Evolutionary conservation across 495 filamentous ascomycete species (phyloP).

Genomic region (Hyphodiscus hymeniophilus): DNA sequence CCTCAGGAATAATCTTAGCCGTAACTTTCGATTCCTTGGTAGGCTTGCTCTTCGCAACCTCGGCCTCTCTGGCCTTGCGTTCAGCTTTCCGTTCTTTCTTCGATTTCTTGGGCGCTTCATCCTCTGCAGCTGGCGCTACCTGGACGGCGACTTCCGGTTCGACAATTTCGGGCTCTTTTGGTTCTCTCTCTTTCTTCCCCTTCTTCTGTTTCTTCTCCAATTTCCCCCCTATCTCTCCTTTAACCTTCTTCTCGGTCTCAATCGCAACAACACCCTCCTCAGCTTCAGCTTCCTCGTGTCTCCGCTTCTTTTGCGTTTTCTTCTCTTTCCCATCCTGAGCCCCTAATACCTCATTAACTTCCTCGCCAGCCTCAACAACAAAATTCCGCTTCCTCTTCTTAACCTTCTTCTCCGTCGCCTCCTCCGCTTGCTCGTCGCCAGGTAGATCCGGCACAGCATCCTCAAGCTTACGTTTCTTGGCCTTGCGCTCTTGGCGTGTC

Average conservation of each 20-base stretch:
- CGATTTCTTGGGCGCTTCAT: constrained; percentile 22
- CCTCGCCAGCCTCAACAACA: constrained; percentile 26
- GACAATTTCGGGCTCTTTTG: constrained; percentile 23
- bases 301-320: constrained; percentile 21
- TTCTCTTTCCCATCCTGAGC: constrained; percentile 13
- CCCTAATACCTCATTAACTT: constrained; percentile 6
- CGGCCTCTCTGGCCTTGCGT: constrained; percentile 24
- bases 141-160: constrained; percentile 31
- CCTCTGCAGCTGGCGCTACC: constrained; percentile 27
- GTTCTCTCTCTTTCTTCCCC: constrained; percentile 35
- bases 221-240: constrained; percentile 20
- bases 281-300: constrained; percentile 16
- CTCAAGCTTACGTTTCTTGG: constrained; percentile 23
- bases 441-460: constrained; percentile 23
- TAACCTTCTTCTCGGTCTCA: constrained; percentile 12
- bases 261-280: constrained; percentile 36
- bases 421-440: constrained; percentile 8
- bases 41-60: background rate
- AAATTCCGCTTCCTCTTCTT: constrained; percentile 34
- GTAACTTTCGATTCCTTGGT: constrained; percentile 5
- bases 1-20: too few species aligned
- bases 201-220: constrained; percentile 19
- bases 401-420: background rate
- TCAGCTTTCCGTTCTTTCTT: constrained; percentile 28
- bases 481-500: constrained; percentile 23